These are phyloP conservation scores for Amanita rubescens DNA, from an alignment of 768 basidiomycete genomes.

Conservation along the genomic window DNA sequence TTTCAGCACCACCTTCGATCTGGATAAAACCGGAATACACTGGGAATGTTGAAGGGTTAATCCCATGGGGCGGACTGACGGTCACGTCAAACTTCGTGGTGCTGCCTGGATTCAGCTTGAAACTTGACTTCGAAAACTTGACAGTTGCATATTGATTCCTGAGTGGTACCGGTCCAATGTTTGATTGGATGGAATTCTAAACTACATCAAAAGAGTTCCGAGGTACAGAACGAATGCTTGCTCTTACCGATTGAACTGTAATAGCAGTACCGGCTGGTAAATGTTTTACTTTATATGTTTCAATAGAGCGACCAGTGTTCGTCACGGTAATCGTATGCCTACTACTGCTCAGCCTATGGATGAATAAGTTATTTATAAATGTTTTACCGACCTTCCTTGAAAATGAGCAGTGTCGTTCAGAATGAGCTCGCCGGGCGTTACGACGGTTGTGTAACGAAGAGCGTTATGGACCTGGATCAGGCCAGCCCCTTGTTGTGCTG, in stretches of 20 bases:
- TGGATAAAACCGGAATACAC: constrained; percentile 50
- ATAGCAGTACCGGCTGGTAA: constrained; percentile 39
- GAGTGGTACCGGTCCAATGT: constrained; percentile 38
- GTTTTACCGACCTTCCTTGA: constrained; percentile 23
- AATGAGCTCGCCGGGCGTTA: constrained; percentile 42
- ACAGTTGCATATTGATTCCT: constrained; percentile 34
- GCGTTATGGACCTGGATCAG: constrained; percentile 53
- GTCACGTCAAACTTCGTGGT: constrained; percentile 27
- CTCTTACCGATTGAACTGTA: constrained; percentile 27
- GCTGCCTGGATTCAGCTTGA: constrained; percentile 33
- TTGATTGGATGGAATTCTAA: constrained; percentile 28
- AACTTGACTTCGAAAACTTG: constrained; percentile 28
- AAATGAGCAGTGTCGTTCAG: constrained; percentile 54
- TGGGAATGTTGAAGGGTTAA: constrained; percentile 40
- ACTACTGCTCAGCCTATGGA: neutral
- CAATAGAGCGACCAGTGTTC: constrained; percentile 33
- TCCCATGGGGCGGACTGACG: constrained; percentile 35
- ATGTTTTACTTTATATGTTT: constrained; percentile 36
- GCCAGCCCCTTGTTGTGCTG: constrained; percentile 47
- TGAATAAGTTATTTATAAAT: neutral
- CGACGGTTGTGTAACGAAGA: constrained; percentile 36
- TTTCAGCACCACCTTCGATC: constrained; percentile 25
- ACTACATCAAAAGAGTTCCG: neutral
- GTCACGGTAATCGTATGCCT: constrained; percentile 38
- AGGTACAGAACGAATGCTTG: neutral